phyloP scores from a whole-genome alignment of 2,329 filamentous ascomycete species.

The Calonectria multiphialidica region DNA sequence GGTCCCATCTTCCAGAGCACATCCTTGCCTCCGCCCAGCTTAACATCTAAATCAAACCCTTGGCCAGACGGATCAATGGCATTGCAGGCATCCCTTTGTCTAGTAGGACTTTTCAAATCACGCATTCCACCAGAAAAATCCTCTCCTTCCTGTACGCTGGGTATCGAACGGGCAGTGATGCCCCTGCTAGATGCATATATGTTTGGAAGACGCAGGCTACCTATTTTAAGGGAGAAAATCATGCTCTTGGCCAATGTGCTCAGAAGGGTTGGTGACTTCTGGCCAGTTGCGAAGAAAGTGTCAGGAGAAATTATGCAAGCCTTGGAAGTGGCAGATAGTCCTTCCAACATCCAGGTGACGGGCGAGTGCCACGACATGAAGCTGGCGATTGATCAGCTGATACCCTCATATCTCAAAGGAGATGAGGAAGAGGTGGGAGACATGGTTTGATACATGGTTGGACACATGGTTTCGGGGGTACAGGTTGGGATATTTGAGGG shows the following conservation, averaged over 20 bases:
- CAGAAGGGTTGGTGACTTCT: slow-evolving; percentile 34
- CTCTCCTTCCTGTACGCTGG: slow-evolving; percentile 38
- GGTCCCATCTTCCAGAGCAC: slow-evolving; percentile 11
- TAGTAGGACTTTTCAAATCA: slow-evolving; percentile 33
- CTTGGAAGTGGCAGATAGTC: not conserved
- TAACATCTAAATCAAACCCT: not conserved
- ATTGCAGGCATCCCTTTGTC: slow-evolving; percentile 31
- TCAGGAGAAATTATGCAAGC: slow-evolving; percentile 20
- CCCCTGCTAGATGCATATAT: slow-evolving; percentile 28
- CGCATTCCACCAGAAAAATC: slow-evolving; percentile 32
- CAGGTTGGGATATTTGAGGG: no score
- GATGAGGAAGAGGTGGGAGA: not conserved
- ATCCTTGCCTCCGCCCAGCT: not conserved
- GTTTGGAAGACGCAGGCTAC: not conserved
- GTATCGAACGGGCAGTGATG: slow-evolving; percentile 25
- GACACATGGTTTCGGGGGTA: no score
- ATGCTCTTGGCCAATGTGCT: slow-evolving; percentile 28
- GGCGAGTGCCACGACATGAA: not conserved
- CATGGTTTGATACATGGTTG: no score
- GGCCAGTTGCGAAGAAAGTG: slow-evolving; percentile 28
- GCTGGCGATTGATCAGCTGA: not conserved
- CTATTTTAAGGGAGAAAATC: slow-evolving; percentile 22
- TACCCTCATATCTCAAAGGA: not conserved
- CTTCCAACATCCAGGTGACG: not conserved
- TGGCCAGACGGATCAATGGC: slow-evolving; percentile 21